A percentile compares a stretch with the other conserved stretches of the same genome.
Conservation (phyloP, 495 filamentous ascomycete genomes). For the Talaromyces trachyspermus region DNA sequence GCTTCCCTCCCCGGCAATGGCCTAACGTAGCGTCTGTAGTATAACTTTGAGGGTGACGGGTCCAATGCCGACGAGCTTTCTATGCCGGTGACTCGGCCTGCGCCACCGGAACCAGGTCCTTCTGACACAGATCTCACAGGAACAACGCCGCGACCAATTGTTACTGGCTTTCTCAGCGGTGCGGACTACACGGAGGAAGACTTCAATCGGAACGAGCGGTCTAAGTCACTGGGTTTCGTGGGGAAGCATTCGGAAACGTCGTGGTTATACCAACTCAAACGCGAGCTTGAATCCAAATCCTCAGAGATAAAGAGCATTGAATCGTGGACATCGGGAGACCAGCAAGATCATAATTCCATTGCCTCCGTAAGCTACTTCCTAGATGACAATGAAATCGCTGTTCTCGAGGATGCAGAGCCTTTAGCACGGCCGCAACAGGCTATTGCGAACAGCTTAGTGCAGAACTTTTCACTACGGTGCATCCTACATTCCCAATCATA, state of each 20-base stretch:
- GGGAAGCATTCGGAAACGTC: slow-evolving; percentile 56
- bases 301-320: not conserved
- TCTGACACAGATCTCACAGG: slow-evolving; percentile 16
- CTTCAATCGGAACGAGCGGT: slow-evolving; percentile 43
- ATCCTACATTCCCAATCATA: slow-evolving; percentile 54
- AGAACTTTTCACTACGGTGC: slow-evolving; percentile 50
- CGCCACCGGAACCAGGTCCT: slow-evolving; percentile 15
- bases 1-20: not conserved
- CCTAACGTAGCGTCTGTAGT: slow-evolving; percentile 9
- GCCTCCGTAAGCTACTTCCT: slow-evolving; percentile 47
- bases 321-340: slow-evolving; percentile 11
- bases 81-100: slow-evolving; percentile 10
- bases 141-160: slow-evolving; percentile 12
- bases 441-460: slow-evolving; percentile 46
- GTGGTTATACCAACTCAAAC: slow-evolving; percentile 49
- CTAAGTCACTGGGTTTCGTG: slow-evolving; percentile 49
- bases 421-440: slow-evolving; percentile 39
- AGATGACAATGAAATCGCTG: slow-evolving; percentile 42
- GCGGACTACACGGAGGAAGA: slow-evolving; percentile 53
- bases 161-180: slow-evolving; percentile 37
- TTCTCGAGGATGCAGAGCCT: slow-evolving; percentile 38
- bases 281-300: slow-evolving; percentile 23
- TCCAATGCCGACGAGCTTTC: slow-evolving; percentile 11
- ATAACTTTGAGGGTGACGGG: slow-evolving; percentile 8
- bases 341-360: slow-evolving; percentile 20